Evolutionary conservation across 331 rosid species (phyloP).

Genomic region (Saraca asoca): DNA sequence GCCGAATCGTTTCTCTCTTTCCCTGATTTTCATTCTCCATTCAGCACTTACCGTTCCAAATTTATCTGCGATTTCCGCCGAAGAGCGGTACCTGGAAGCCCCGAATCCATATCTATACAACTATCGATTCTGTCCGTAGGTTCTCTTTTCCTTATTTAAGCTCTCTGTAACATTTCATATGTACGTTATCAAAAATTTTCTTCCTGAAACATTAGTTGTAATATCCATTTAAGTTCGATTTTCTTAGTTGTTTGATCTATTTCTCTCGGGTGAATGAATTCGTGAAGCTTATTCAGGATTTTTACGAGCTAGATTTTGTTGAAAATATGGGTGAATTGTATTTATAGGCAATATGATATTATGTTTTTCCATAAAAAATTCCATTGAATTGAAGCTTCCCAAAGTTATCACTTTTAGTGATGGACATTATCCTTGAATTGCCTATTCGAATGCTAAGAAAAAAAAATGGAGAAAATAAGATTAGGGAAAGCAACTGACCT

Average conservation of each 20-base stretch:
- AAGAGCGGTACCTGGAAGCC: constrained; percentile 24
- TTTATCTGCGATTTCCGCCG: constrained; percentile 4
- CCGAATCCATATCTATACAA: constrained; percentile 21
- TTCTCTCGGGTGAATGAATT: not conserved
- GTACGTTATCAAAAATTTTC: not conserved
- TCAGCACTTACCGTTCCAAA: not conserved
- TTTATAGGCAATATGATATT: constrained; percentile 1
- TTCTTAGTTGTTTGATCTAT: not conserved
- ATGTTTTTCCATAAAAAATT: not conserved
- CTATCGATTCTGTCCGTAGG: constrained; percentile 44
- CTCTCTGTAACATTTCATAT: not conserved
- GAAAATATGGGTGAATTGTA: constrained; percentile 19
- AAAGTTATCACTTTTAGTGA: constrained; percentile 2
- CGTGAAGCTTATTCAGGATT: constrained; percentile 2
- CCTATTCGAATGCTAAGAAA: constrained; percentile 18
- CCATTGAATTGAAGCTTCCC: not conserved
- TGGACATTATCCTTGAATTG: not conserved
- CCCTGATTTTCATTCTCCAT: not conserved
- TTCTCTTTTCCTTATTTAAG: constrained; percentile 12
- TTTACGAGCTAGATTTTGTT: constrained; percentile 20
- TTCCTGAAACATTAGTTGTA: not conserved
- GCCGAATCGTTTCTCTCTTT: not conserved
- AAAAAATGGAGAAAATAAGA: not conserved
- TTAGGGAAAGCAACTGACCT: not conserved
- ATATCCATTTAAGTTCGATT: not conserved